Percentiles rank a stretch among this genome's conserved stretches.
phyloP scores from a whole-genome alignment of 345 rosid species.

The Firmiana major region DNA sequence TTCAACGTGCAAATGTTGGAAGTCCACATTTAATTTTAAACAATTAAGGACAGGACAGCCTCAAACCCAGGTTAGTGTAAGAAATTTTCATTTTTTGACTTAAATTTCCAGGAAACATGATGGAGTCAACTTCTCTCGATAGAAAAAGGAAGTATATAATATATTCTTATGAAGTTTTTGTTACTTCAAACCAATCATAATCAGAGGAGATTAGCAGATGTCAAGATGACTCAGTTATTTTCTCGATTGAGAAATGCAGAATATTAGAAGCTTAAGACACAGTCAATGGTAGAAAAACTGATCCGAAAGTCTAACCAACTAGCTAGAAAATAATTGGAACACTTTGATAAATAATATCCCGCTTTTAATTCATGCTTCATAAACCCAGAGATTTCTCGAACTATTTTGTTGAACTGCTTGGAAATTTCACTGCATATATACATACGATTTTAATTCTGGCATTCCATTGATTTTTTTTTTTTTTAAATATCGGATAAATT shows the following conservation, averaged over 20 bases:
- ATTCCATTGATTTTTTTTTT: too few relatives aligned
- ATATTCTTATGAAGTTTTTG: too few relatives aligned
- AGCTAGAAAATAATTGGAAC: background rate
- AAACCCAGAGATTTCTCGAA: too few relatives aligned
- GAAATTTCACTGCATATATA: too few relatives aligned
- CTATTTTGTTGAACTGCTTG: too few relatives aligned
- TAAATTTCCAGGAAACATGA: background rate
- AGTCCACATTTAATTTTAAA: background rate
- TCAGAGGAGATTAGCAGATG: background rate
- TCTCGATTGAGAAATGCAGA: background rate
- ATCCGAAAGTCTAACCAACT: background rate
- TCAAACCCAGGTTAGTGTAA: background rate
- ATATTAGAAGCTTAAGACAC: background rate
- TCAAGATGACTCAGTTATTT: background rate
- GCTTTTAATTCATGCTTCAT: too few relatives aligned
- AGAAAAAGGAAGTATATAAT: too few relatives aligned
- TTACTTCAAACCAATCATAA: background rate
- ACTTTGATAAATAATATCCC: background rate
- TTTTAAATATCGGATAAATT: too few relatives aligned
- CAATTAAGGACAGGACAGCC: background rate
- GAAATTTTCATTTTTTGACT: background rate
- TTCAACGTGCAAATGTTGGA: background rate
- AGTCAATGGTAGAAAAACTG: background rate
- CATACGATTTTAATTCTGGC: too few relatives aligned
- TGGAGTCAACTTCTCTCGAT: background rate